Evolutionary conservation across 805 yeast genomes (phyloP).

Genomic region (Jamesozyma jinghongensis): DNA sequence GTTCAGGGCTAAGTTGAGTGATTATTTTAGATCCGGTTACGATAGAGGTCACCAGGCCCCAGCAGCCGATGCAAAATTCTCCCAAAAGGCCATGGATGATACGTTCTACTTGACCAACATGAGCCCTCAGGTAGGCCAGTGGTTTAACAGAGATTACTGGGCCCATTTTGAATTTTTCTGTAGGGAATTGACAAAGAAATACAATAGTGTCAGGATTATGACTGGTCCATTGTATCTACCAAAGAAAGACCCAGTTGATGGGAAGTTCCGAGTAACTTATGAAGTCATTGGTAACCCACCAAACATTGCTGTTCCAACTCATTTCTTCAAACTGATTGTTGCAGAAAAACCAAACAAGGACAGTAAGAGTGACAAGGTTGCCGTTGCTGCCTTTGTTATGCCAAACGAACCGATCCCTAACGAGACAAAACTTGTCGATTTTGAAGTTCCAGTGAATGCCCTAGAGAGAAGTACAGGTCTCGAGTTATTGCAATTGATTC

Average conservation of each 20-base stretch:
- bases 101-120: conserved; percentile 85
- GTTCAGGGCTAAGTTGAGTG: conserved; percentile 70
- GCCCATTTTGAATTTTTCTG: conserved; percentile 90
- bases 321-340: conserved; percentile 82
- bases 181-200: conserved; percentile 63
- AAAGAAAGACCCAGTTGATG: conserved; percentile 58
- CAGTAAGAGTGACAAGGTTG: conserved; percentile 33
- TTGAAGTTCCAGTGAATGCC: conserved; percentile 85
- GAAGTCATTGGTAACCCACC: conserved; percentile 98
- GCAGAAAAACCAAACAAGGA: conserved; percentile 54
- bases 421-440: conserved; percentile 55
- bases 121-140: conserved; percentile 96
- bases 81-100: conserved; percentile 89
- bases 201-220: conserved; percentile 69
- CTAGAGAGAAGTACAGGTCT: conserved; percentile 82
- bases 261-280: conserved; percentile 74
- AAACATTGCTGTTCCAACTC: conserved; percentile 93
- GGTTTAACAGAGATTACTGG: conserved; percentile 97
- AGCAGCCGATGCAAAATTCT: conserved; percentile 92
- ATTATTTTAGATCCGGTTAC: conserved; percentile 90
- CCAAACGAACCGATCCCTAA: conserved; percentile 82
- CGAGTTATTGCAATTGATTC: conserved; percentile 64
- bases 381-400: conserved; percentile 87
- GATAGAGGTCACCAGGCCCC: conserved; percentile 98
- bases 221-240: conserved; percentile 95